These are phyloP conservation scores for Madurella fahalii DNA, from an alignment of 2,329 filamentous ascomycete genomes.

Conservation along the genomic window DNA sequence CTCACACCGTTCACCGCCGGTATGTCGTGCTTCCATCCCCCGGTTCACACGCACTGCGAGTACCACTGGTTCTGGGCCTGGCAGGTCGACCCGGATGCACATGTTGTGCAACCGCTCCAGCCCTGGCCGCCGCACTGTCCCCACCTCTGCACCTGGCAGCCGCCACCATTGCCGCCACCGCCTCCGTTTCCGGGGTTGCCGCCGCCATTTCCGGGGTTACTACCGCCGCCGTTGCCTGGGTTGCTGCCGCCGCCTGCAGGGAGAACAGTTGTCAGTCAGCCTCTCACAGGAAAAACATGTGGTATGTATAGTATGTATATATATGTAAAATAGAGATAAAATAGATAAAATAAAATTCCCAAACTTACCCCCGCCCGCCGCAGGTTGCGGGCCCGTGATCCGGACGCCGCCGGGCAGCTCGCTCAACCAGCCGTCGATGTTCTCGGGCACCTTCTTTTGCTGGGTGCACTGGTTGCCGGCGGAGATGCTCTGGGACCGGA, in stretches of 20 bases:
- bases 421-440: conserved; percentile 13
- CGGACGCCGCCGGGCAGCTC: conserved; percentile 9
- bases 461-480: conserved; percentile 9
- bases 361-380: conserved; percentile 1
- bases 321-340: too few relatives aligned
- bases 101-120: conserved; percentile 14
- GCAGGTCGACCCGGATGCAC: conserved; percentile 16
- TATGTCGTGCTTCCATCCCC: neutral
- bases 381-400: conserved; percentile 16
- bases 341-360: too few relatives aligned
- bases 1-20: too few relatives aligned
- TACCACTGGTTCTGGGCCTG: conserved; percentile 11
- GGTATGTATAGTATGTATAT: too few relatives aligned
- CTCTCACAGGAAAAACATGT: too few relatives aligned
- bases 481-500: conserved; percentile 13
- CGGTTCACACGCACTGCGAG: conserved; percentile 12
- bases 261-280: neutral
- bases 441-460: conserved; percentile 14
- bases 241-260: neutral
- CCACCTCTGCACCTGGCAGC: conserved; percentile 7
- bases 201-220: conserved; percentile 5
- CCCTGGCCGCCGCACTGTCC: conserved; percentile 14
- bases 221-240: neutral
- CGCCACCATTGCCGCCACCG: neutral
- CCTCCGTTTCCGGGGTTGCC: neutral